These are phyloP conservation scores for Rehmannia glutinosa DNA, from an alignment of 257 asterid species.

Conservation along the genomic window DNA sequence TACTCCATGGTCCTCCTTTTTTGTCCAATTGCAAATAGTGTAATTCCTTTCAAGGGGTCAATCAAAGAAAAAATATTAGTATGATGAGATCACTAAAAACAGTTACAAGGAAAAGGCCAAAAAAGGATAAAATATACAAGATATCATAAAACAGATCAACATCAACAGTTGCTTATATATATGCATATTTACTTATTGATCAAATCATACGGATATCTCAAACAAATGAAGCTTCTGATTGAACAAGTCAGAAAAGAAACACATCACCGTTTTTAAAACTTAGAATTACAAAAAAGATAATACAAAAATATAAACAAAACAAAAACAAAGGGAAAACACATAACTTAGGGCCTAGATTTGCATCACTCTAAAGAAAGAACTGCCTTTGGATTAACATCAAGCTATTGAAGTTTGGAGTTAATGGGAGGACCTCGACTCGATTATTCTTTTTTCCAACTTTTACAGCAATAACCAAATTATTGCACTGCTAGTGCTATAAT, in stretches of 20 bases:
- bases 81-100: not conserved
- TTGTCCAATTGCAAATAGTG: constrained; percentile 13
- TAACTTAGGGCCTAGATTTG: not conserved
- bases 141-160: constrained; percentile 8
- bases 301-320: too few species aligned
- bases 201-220: not conserved
- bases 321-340: not conserved
- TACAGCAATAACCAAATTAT: not conserved
- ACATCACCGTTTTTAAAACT: not conserved
- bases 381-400: not conserved
- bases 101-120: not conserved
- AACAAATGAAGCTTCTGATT: constrained; percentile 15
- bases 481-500: not conserved
- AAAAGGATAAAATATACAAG: not conserved
- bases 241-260: constrained; percentile 20
- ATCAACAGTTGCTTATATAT: constrained; percentile 11
- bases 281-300: too few species aligned
- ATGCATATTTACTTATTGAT: not conserved
- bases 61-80: not conserved
- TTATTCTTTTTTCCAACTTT: not conserved
- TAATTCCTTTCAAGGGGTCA: constrained; percentile 11
- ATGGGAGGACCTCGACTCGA: not conserved
- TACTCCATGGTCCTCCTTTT: not conserved
- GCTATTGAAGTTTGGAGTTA: not conserved
- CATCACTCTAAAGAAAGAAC: not conserved